Base-by-base conservation (phyloP, 2,329 filamentous ascomycete species). In the Elsinoe necatrix region DNA sequence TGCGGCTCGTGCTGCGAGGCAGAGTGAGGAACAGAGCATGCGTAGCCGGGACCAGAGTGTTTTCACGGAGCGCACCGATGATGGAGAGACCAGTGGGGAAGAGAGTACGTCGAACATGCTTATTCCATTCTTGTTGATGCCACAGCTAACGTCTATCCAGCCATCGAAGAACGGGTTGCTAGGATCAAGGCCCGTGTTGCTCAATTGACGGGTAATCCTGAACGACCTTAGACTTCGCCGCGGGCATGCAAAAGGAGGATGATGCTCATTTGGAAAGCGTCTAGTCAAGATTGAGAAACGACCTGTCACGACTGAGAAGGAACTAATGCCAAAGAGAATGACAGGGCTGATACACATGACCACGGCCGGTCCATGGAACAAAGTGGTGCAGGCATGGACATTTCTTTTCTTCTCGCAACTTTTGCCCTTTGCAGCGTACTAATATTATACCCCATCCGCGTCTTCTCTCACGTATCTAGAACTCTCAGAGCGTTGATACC, bases 121-220 rank as follows among this genome's bases (percentile, higher is more conserved):
- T n/a, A 23, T 14, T 18, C 31, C 29, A 29, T 55, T 11, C 31
- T 41, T n/a, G 14, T 23, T 16, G 14, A 61, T 43, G 61, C 7
- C 29, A 20, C 18, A 35, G 8, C 60, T 59, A 45, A 61, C 39
- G 41, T 27, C 3, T 50, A 47, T 55, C n/a, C 63, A 95, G 89
- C 91, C 34, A 97, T 97, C 66, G 93, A 98, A 72, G 91, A 90
- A 50, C 88, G 93, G 63, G 93, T 97, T 59, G 93, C 93, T 50
- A 87, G 93, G 61, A 98, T 98, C 80, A 97, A 96, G 75, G 93
- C 93, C 59, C 86, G 93, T 60, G 93, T 98, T 58, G 93, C 93
- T 54, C 90, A 96, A 71, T 75, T 98, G 64, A 98, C 93, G 1
- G 68, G 69, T 20, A 62, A 62, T 39, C 48, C 48, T 16, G 29